A percentile compares a stretch with the other conserved stretches of the same genome.
Evolutionary conservation across 2,329 filamentous ascomycete species (phyloP).

Genomic region (Alternaria sp.): DNA sequence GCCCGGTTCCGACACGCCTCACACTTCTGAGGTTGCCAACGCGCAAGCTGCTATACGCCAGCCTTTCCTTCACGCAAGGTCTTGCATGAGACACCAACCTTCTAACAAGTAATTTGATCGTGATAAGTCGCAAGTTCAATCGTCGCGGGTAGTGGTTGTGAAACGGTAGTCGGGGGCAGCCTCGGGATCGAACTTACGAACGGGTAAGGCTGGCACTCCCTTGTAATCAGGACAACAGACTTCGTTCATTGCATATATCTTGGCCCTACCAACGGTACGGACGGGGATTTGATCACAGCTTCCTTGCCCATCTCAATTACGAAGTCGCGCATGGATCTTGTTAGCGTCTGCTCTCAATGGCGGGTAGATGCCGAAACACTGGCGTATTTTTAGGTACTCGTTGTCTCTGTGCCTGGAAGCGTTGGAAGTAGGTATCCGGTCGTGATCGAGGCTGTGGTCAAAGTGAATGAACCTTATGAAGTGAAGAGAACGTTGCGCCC

Average conservation of each 20-base stretch:
- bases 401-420: neutral
- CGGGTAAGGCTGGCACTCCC: neutral
- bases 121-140: neutral
- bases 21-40: neutral
- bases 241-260: neutral
- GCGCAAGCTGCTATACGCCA: neutral
- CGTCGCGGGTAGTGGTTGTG: neutral
- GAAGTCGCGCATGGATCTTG: neutral
- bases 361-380: neutral
- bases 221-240: neutral
- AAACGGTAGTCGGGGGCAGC: neutral
- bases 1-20: neutral
- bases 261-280: neutral
- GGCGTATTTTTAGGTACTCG: neutral
- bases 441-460: neutral
- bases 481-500: neutral
- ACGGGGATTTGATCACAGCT: neutral
- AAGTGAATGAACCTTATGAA: neutral
- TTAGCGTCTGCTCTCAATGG: neutral
- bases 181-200: neutral
- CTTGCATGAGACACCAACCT: neutral
- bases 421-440: neutral
- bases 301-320: neutral
- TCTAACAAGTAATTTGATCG: neutral
- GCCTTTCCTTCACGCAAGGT: neutral